Evolutionary conservation across 768 basidiomycete species (phyloP).

Genomic region (Suillus cothurnatus): DNA sequence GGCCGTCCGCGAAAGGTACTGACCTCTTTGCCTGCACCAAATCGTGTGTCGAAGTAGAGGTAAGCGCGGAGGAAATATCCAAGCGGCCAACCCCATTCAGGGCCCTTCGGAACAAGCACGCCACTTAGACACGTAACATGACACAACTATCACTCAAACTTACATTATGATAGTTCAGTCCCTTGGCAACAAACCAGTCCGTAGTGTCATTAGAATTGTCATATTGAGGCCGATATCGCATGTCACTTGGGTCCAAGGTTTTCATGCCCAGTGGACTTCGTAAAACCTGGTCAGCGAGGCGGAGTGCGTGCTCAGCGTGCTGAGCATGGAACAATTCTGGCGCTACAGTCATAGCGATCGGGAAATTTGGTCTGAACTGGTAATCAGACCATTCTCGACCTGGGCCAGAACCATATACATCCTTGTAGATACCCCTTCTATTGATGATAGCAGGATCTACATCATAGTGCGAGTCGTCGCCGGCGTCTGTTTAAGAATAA

Average conservation of each 20-base stretch:
- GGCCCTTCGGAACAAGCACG: conserved; percentile 53
- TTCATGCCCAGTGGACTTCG: conserved; percentile 95
- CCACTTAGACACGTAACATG: conserved; percentile 22
- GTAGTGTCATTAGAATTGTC: conserved; percentile 91
- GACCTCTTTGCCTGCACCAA: conserved; percentile 70
- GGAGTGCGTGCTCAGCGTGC: conserved; percentile 79
- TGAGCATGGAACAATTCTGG: conserved; percentile 88
- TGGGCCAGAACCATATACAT: conserved; percentile 87
- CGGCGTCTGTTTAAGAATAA: conserved; percentile 51
- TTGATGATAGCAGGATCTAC: conserved; percentile 74
- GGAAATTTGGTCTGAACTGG: conserved; percentile 91
- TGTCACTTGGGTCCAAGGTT: conserved; percentile 86
- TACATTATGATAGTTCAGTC: conserved; percentile 92
- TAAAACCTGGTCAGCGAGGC: conserved; percentile 77
- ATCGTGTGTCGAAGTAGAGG: conserved; percentile 78
- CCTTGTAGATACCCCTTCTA: conserved; percentile 97
- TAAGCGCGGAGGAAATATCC: conserved; percentile 96
- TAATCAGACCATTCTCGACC: conserved; percentile 97
- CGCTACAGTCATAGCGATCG: conserved; percentile 95
- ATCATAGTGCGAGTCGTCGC: conserved; percentile 70
- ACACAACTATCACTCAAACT: conserved; percentile 19
- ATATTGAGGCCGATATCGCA: conserved; percentile 89
- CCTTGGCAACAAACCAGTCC: conserved; percentile 88
- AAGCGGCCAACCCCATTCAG: conserved; percentile 94
- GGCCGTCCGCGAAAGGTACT: conserved; percentile 27